Conservation (phyloP, 1,139 yeast genomes). For the Protomyces inouyei region DNA sequence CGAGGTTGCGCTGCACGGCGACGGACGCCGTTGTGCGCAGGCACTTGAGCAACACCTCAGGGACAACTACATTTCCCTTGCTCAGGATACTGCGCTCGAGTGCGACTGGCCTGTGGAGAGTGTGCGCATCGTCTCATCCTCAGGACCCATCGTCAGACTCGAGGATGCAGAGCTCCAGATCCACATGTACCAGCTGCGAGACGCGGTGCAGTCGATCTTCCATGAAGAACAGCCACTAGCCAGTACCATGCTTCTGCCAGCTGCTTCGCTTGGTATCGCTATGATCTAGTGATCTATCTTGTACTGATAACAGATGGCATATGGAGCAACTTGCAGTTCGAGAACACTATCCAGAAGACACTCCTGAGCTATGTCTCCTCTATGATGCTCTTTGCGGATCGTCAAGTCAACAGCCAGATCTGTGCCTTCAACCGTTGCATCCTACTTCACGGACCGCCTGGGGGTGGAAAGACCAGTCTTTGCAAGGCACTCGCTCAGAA, state of each 20-base stretch:
- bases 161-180: slow-evolving; percentile 29
- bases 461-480: slow-evolving; percentile 34
- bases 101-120: slow-evolving; percentile 23
- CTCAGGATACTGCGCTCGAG: slow-evolving; percentile 26
- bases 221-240: slow-evolving; percentile 27
- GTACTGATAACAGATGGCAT: slow-evolving; percentile 21
- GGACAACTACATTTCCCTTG: slow-evolving; percentile 32
- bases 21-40: background rate
- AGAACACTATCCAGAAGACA: slow-evolving; percentile 31
- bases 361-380: slow-evolving; percentile 32
- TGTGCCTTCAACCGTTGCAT: slow-evolving; percentile 20
- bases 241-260: slow-evolving; percentile 28
- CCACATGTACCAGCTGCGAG: slow-evolving; percentile 29
- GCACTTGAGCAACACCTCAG: slow-evolving; percentile 27
- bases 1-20: background rate
- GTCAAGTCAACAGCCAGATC: slow-evolving; percentile 29
- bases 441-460: slow-evolving; percentile 34
- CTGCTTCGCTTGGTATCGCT: slow-evolving; percentile 23
- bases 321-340: slow-evolving; percentile 30
- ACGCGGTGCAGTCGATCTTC: background rate
- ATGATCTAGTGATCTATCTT: background rate
- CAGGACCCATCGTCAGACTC: slow-evolving; percentile 30
- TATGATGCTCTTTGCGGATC: slow-evolving; percentile 33
- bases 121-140: slow-evolving; percentile 31
- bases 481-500: slow-evolving; percentile 34